Base-by-base conservation (phyloP, 31 red algal species). In the Asparagopsis taxiformis region DNA sequence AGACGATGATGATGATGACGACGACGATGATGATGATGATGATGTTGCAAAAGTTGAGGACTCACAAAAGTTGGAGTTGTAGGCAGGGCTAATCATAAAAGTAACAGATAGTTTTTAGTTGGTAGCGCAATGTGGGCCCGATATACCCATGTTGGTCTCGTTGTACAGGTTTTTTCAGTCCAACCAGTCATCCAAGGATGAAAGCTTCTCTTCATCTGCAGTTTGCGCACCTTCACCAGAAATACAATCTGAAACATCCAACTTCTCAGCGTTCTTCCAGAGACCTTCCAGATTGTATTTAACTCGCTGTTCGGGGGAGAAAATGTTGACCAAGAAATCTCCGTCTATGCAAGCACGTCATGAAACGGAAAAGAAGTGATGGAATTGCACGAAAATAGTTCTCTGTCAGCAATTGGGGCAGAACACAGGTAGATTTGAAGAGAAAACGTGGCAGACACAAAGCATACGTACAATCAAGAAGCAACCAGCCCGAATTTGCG, bases 311-410 rank as follows among this genome's bases (percentile, higher is more conserved):
- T 90, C 89, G 33, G 30, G 49, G 11, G 71, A 91, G 43, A 99
- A 92, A 11, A 99, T 79, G 60, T 99, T 82, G 22, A 99, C 87
- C 57, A 99, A 58, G 29, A 99, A 62, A 61, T 99, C 96, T 23
- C 96, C 96, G 56, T 86, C 81, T 86, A 61, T 60, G 36, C 11
- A 38, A 24, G 19, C 19, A 61, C 36, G 28, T 7, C 28, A 1
- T 23, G 3, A 59, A 43, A 3, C 16, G 53, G 17, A 6, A 5
- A 44, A 43, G 51, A 25, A 32, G 29, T 35, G 57, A 51, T 21
- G 28, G 28, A 1, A 37, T 28, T 26, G 16, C 20, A 32, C 26
- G 28, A 11, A 31, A 54, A 59, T 21, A 30, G 11, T 15, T n/a
- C 10, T 9, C 25, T 7, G 28, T 11, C 6, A 10, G 10, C 9